Base-by-base conservation (phyloP, 176 grass and related monocot genomes). In the Zizania latifolia region DNA sequence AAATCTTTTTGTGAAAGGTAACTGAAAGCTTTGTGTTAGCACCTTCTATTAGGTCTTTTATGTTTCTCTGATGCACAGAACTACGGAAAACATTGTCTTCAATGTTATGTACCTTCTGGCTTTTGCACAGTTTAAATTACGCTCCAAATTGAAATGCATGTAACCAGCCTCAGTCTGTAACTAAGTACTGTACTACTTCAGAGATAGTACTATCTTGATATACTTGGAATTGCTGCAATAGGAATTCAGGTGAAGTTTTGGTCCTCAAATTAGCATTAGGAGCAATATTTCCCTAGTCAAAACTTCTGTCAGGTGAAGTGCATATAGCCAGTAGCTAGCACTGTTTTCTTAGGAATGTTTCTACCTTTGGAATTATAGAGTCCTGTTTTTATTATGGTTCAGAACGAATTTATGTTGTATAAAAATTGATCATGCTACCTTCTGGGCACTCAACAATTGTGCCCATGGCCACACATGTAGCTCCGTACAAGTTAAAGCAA, bases 1-100 rank as follows among this genome's bases (percentile, higher is more conserved):
- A 98, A 92, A 94, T 79, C 78, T 43, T 94, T 98, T 70, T 84
- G 91, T 1, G 89, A 92, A 83, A 94, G 84, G 91, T 89, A 84
- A 77, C 64, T 12, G 19, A 43, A 75, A 58, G 11, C 10, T 53
- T 54, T 41, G 12, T 32, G 22, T 62, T 21, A 8, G 7, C 44
- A 23, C 6, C 32, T 41, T 40, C 17, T 65, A 60, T 66, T 71
- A 68, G 62, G 40, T 5, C 4, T n/a, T 21, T 1, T 71, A 35
- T 62, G 34, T 1, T 43, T 41, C 9, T 36, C 2, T 8, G 10
- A 40, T 4, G 5, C 8, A 11, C 0, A 70, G 3, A 5, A 70
- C n/a, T 70, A 7, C 37, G 9, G 10, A 32, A 23, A 6, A 12
- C 36, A 23, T 44, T 32, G 17, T 33, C 1, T 58, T 26, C n/a